Base-by-base conservation (phyloP, 306 rosid genomes). In the Fragaria vesca region DNA sequence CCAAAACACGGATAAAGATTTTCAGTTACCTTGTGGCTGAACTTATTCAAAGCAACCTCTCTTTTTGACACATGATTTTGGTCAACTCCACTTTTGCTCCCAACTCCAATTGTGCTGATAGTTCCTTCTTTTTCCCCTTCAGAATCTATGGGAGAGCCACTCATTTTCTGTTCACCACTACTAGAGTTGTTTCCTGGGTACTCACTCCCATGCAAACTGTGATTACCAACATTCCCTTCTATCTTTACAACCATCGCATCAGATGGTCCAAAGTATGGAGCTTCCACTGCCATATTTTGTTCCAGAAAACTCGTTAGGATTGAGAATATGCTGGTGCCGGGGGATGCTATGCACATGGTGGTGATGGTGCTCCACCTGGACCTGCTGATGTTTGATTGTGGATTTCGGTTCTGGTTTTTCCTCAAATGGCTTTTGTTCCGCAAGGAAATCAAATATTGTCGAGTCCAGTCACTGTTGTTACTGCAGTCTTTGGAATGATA, bases 401-500 rank as follows among this genome's bases (percentile, higher is more conserved):
- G 79, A 71, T 42, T 24, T 45, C 34, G 84, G 73, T 48, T 83
- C 85, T 13, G 86, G 85, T 80, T 86, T 84, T 72, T 78, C 82
- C 13, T 83, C 85, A 78, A 74, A 77, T 62, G 76, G 38, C 81
- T 66, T 86, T 51, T 79, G 81, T 84, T 86, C 86, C 42, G 85
- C 67, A 48, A 79, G 72, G 66, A 45, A 67, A 70, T 80, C 63
- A 62, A 78, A 65, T 66, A 85, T 86, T n/a, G 75, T 67, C 18
- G 90, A 89, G 73, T 52, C 81, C 77, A 76, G 81, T 85, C 86
- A 63, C 83, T 81, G 76, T 84, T 87, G 81, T 84, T 82, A 69
- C 83, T 87, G 80, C 86, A 86, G 74, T 83, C 90, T 80, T 83
- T 84, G 76, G 87, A 81, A 76, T 83, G 96, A 71, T 84, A 83